These are phyloP conservation scores for Geotrichum histeridarum DNA, from an alignment of 1,139 yeast genomes.

Conservation along the genomic window DNA sequence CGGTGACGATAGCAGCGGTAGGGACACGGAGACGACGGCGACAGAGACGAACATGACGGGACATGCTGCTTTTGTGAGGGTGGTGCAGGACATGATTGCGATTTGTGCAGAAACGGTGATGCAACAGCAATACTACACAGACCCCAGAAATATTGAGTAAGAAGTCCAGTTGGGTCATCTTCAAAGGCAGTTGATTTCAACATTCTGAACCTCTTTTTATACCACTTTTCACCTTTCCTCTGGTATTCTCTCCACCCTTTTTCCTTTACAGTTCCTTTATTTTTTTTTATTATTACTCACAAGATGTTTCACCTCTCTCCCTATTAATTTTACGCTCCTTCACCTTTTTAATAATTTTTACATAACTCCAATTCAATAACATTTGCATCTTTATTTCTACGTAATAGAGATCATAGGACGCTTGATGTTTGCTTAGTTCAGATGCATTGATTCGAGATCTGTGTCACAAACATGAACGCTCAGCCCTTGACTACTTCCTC, in stretches of 20 bases:
- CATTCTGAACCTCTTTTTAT: too few relatives aligned
- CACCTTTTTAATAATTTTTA: not conserved
- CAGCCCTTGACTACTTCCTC: too few relatives aligned
- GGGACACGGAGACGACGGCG: not conserved
- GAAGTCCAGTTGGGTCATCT: too few relatives aligned
- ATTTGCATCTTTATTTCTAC: too few relatives aligned
- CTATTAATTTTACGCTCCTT: not conserved
- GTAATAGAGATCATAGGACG: too few relatives aligned
- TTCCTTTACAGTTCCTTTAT: not conserved
- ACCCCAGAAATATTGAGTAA: not conserved
- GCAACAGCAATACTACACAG: conserved; percentile 13
- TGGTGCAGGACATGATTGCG: not conserved
- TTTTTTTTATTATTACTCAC: not conserved
- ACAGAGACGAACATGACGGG: not conserved
- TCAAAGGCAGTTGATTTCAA: too few relatives aligned
- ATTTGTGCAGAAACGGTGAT: not conserved
- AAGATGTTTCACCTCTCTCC: not conserved
- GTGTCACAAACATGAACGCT: too few relatives aligned
- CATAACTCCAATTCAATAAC: too few relatives aligned
- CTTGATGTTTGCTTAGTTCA: too few relatives aligned
- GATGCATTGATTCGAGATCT: too few relatives aligned
- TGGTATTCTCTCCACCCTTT: not conserved
- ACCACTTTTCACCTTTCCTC: not conserved
- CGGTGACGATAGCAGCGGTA: not conserved
- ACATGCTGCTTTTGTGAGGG: conserved; percentile 1